These are phyloP conservation scores for Sungouiella blattae DNA, from an alignment of 805 yeast species.

Conservation along the genomic window DNA sequence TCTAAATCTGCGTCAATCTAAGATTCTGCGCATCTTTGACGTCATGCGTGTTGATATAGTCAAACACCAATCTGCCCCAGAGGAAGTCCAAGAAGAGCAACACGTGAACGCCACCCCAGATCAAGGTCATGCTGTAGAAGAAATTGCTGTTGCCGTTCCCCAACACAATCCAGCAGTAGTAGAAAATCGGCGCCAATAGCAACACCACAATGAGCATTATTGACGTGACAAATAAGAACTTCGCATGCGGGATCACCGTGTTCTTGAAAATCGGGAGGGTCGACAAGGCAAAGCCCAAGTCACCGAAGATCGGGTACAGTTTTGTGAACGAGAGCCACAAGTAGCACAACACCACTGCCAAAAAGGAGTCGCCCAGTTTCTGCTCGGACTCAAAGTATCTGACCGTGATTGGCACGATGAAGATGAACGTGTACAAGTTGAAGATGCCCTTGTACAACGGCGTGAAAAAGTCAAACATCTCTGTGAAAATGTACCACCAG, in stretches of 20 bases:
- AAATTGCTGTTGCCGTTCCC: slow-evolving; percentile 97
- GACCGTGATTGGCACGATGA: slow-evolving; percentile 69
- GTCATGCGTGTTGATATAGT: slow-evolving; percentile 44
- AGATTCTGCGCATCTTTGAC: slow-evolving; percentile 30
- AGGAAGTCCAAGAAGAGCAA: slow-evolving; percentile 68
- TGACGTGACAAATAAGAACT: slow-evolving; percentile 43
- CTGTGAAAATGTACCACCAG: slow-evolving; percentile 99
- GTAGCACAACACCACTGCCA: slow-evolving; percentile 44
- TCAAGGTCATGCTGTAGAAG: slow-evolving; percentile 89
- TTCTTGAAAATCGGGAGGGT: slow-evolving; percentile 42
- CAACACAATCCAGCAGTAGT: slow-evolving; percentile 88
- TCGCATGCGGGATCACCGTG: slow-evolving; percentile 44
- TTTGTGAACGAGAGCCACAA: slow-evolving; percentile 60
- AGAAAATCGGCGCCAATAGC: slow-evolving; percentile 80
- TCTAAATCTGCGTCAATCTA: slow-evolving; percentile 49
- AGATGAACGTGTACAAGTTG: slow-evolving; percentile 66
- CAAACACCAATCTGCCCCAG: slow-evolving; percentile 74
- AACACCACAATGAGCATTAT: slow-evolving; percentile 51
- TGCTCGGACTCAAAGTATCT: slow-evolving; percentile 44
- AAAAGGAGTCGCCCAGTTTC: slow-evolving; percentile 48
- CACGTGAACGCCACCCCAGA: slow-evolving; percentile 68
- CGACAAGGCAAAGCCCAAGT: slow-evolving; percentile 48
- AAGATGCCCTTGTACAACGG: slow-evolving; percentile 81
- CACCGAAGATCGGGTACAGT: slow-evolving; percentile 84
- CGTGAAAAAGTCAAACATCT: slow-evolving; percentile 86